Evolutionary conservation across 768 basidiomycete species (phyloP).

Genomic region (Dioszegia hungarica): DNA sequence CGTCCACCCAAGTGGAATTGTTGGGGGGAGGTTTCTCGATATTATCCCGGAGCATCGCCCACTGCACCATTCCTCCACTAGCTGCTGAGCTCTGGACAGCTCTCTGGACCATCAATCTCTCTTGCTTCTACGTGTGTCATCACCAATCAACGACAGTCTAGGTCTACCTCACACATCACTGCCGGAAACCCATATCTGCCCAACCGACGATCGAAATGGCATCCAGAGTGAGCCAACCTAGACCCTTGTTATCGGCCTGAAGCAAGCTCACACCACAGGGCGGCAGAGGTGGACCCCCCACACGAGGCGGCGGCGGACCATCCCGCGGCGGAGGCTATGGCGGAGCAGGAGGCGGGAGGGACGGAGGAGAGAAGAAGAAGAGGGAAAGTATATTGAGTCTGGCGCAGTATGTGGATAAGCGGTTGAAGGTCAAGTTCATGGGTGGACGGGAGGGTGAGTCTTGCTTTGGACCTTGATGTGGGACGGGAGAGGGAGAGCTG

Average conservation of each 20-base stretch:
- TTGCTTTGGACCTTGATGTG: not conserved
- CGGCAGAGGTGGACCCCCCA: conserved; percentile 28
- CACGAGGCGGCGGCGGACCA: conserved; percentile 47
- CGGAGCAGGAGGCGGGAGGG: conserved; percentile 52
- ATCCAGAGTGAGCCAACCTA: conserved; percentile 37
- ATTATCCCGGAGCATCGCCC: too few relatives aligned
- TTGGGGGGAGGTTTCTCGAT: not conserved
- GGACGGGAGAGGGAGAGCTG: not conserved
- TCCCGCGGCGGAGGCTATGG: conserved; percentile 50
- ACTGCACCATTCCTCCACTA: not conserved
- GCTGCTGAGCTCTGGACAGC: too few relatives aligned
- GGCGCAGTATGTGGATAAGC: conserved; percentile 85
- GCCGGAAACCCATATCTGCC: not conserved
- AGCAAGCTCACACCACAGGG: conserved; percentile 46
- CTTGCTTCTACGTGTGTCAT: too few relatives aligned
- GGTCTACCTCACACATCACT: not conserved
- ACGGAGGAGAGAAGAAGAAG: conserved; percentile 65
- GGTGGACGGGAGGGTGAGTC: conserved; percentile 84
- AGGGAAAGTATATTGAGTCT: conserved; percentile 94
- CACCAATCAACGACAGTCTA: not conserved
- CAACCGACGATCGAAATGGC: conserved; percentile 20
- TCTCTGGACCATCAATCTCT: too few relatives aligned
- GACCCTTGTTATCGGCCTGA: not conserved
- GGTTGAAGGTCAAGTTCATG: conserved; percentile 94
- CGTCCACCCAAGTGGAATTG: not conserved